Percentiles rank a stretch among this genome's conserved stretches.
phyloP scores from a whole-genome alignment of 2,329 filamentous ascomycete genomes.

The Fusarium sp. region DNA sequence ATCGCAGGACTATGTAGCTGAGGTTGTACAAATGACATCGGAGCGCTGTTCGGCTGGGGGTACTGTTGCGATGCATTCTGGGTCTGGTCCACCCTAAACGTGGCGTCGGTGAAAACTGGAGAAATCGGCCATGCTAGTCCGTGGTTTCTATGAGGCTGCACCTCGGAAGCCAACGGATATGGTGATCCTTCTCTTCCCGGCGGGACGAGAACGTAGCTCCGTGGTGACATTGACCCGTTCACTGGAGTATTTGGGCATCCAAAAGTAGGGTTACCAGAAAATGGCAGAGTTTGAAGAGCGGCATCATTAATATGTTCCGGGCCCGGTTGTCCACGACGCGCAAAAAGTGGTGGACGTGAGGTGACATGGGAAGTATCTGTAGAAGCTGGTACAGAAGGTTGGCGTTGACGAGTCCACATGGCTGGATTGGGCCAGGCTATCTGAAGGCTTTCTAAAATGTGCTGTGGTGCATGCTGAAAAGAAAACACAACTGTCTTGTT shows the following conservation, averaged over 20 bases:
- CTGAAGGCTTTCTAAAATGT: slow-evolving; percentile 75
- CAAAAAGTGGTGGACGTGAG: slow-evolving; percentile 13
- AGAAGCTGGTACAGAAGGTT: background rate
- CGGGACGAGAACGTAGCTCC: background rate
- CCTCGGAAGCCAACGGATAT: slow-evolving; percentile 53
- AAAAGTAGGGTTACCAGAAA: background rate
- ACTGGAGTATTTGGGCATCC: background rate
- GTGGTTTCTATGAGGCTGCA: slow-evolving; percentile 57
- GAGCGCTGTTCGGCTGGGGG: slow-evolving; percentile 40
- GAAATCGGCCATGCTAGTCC: slow-evolving; percentile 25
- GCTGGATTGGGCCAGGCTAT: slow-evolving; percentile 83
- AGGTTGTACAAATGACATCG: slow-evolving; percentile 19
- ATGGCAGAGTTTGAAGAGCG: background rate
- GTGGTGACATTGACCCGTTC: background rate
- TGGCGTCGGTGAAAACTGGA: slow-evolving; percentile 26
- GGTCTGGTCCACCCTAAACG: slow-evolving; percentile 41
- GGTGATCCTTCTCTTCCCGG: background rate
- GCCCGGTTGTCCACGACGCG: background rate
- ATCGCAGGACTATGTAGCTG: slow-evolving; percentile 27
- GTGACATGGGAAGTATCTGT: slow-evolving; percentile 52
- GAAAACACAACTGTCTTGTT: slow-evolving; percentile 82
- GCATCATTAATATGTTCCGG: background rate
- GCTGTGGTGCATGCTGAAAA: slow-evolving; percentile 85
- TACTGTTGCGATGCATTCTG: slow-evolving; percentile 56
- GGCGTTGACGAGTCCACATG: slow-evolving; percentile 67